Base-by-base conservation (phyloP, 1,284 basidiomycete genomes). In the Meripilus lineatus region DNA sequence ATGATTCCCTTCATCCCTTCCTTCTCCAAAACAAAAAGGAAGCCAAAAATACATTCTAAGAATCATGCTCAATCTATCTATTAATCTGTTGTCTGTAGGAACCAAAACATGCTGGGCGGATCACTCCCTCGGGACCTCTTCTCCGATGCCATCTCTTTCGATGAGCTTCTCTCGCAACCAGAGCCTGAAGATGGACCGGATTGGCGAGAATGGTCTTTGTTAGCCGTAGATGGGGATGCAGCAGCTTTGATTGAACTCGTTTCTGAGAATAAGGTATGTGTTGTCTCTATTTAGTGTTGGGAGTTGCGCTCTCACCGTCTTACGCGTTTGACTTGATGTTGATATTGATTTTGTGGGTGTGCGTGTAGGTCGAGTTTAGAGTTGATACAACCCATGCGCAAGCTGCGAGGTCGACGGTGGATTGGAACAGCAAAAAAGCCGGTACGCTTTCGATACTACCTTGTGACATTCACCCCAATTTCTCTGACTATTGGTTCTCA, bases 391-490 rank as follows among this genome's bases (percentile, higher is more conserved):
- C 74, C n/a, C 72, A 74, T 45, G 69, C 79, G 4, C 75, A 71
- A 50, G 62, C 65, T 15, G 74, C 74, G 20, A 74, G 83, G 7
- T 54, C 65, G 11, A 64, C 59, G 11, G 65, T 89, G 23, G 84
- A 89, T 56, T 85, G 84, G 80, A 86, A 90, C 52, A 90, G 88
- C 63, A 89, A 89, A 69, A 89, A 84, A 70, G 83, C 86, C 52
- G 84, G 88, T 82, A 45, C 50, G 70, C 63, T 14, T 17, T 26
- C 43, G 28, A 17, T 28, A 10, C 15, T 28, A 25, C 37, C 21
- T 14, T 22, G 14, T 32, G 17, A 7, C 20, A 32, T 21, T 30
- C 40, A 38, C 35, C 40, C 36, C 20, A 44, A 18, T 35, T n/a
- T n/a, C n/a, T n/a, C n/a, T n/a, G n/a, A n/a, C n/a, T n/a, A n/a